Conservation (phyloP, 2,329 filamentous ascomycete genomes). For the Xylariaceae sp. region DNA sequence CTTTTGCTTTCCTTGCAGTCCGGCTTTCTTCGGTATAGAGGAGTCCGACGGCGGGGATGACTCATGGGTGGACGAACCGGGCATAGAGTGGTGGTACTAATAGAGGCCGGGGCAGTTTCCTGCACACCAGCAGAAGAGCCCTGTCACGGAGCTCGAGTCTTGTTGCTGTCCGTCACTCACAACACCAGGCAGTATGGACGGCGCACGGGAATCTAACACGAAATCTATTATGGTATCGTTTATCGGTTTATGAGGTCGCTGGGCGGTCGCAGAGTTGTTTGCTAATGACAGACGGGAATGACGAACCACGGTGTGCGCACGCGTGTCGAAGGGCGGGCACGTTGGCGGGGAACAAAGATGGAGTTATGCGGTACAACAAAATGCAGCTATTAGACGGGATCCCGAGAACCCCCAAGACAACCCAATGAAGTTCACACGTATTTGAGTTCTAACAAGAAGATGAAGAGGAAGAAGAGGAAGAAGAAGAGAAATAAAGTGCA, state of each 20-base stretch:
- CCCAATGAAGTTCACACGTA: constrained; percentile 6
- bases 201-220: background rate
- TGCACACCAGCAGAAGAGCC: constrained; percentile 32
- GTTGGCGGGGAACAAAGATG: constrained; percentile 17
- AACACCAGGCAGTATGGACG: constrained; percentile 4
- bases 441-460: constrained; percentile 8
- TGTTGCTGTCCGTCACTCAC: constrained; percentile 8
- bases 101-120: constrained; percentile 30
- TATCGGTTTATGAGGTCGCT: background rate
- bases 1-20: constrained; percentile 28
- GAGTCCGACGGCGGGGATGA: constrained; percentile 25
- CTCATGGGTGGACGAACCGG: constrained; percentile 33
- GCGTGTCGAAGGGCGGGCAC: constrained; percentile 13
- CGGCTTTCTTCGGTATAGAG: constrained; percentile 25
- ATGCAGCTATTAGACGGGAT: no score
- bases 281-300: constrained; percentile 6
- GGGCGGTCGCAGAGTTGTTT: background rate
- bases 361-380: no score
- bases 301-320: constrained; percentile 13
- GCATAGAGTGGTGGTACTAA: constrained; percentile 30
- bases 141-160: constrained; percentile 24
- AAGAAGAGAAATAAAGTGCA: constrained; percentile 13
- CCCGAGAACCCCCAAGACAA: constrained; percentile 4
- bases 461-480: constrained; percentile 17
- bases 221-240: constrained; percentile 3